phyloP scores from a whole-genome alignment of 2,329 filamentous ascomycete genomes.

The Dendrostoma leiphaemia region DNA sequence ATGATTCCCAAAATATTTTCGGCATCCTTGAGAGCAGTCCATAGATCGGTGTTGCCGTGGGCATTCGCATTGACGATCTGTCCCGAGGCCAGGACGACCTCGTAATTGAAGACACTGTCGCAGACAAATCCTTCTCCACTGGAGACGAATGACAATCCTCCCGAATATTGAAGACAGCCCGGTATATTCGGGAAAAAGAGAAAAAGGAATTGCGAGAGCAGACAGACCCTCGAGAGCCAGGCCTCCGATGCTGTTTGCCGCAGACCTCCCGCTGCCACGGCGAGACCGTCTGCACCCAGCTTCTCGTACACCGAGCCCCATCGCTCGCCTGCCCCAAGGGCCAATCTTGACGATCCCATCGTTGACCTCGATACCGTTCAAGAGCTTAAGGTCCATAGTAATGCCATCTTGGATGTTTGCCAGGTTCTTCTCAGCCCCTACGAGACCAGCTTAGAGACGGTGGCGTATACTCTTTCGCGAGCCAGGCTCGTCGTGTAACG shows the following conservation, averaged over 20 bases:
- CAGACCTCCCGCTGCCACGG: constrained; percentile 33
- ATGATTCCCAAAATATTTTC: constrained; percentile 39
- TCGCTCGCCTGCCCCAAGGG: constrained; percentile 33
- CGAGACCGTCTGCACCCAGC: constrained; percentile 29
- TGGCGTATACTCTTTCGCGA: no score
- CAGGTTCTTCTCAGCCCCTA: no score
- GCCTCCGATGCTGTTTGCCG: constrained; percentile 35
- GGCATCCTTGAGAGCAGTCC: constrained; percentile 41
- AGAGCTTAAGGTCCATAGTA: constrained; percentile 30
- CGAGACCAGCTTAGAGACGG: no score
- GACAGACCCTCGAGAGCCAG: constrained; percentile 34
- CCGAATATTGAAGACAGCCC: background rate
- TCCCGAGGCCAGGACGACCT: constrained; percentile 40
- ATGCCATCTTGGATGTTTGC: constrained; percentile 34
- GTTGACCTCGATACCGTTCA: constrained; percentile 29
- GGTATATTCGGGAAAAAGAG: constrained; percentile 20
- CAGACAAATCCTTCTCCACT: constrained; percentile 36
- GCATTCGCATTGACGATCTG: constrained; percentile 36
- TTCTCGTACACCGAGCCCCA: constrained; percentile 36
- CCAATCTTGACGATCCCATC: constrained; percentile 30
- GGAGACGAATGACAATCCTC: constrained; percentile 41
- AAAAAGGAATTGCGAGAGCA: no score
- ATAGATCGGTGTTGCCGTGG: constrained; percentile 36
- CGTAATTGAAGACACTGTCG: constrained; percentile 36
- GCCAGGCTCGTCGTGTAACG: no score